Evolutionary conservation across 306 rosid species (phyloP).

Genomic region (Albizia julibrissin): DNA sequence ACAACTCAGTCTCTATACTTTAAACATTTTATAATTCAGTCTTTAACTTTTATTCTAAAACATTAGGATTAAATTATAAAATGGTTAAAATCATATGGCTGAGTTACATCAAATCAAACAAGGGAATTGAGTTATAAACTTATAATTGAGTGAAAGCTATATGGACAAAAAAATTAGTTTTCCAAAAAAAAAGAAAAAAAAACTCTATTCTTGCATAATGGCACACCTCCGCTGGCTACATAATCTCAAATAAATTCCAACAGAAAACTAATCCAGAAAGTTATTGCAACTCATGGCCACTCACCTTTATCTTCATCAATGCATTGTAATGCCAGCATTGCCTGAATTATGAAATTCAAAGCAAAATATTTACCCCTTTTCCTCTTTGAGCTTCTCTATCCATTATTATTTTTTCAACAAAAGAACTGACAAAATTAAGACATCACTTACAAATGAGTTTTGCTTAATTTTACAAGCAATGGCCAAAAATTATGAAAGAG

Average conservation of each 20-base stretch:
- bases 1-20: too few relatives aligned
- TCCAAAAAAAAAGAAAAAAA: not conserved
- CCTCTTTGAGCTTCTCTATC: not conserved
- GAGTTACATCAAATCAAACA: too few relatives aligned
- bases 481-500: constrained; percentile 31
- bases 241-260: not conserved
- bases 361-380: constrained; percentile 6
- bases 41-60: too few relatives aligned
- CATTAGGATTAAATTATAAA: too few relatives aligned
- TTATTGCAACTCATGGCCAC: not conserved
- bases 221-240: not conserved
- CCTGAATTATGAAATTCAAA: not conserved
- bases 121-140: too few relatives aligned
- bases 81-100: too few relatives aligned
- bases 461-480: not conserved
- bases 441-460: not conserved
- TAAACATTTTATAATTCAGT: too few relatives aligned
- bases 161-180: too few relatives aligned
- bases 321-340: not conserved
- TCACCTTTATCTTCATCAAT: not conserved
- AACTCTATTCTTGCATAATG: not conserved
- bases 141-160: too few relatives aligned
- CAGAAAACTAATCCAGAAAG: not conserved
- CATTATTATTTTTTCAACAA: too few relatives aligned
- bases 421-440: not conserved